Evolutionary conservation across 805 yeast species (phyloP).

Genomic region (Kuraishia ogatae): DNA sequence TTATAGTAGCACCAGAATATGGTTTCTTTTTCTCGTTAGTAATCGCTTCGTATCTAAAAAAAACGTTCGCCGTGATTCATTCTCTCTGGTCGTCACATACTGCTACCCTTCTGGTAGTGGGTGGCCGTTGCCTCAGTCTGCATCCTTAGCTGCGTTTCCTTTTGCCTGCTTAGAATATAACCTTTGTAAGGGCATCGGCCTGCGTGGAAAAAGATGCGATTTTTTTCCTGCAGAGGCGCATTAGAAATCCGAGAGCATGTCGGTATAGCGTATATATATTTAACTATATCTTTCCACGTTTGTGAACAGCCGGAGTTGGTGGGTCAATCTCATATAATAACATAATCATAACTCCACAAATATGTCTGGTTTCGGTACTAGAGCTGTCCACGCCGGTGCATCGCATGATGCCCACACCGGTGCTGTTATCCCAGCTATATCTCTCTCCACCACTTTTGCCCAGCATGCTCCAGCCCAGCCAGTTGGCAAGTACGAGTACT

Average conservation of each 20-base stretch:
- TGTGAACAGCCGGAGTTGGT: not conserved
- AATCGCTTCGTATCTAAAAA: no score
- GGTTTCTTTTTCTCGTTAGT: no score
- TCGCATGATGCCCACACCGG: slow-evolving; percentile 66
- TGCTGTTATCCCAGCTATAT: slow-evolving; percentile 80
- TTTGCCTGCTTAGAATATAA: not conserved
- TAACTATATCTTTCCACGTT: not conserved
- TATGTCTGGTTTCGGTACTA: slow-evolving; percentile 53
- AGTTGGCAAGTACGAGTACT: slow-evolving; percentile 72
- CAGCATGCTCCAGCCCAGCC: slow-evolving; percentile 74
- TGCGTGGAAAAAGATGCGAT: not conserved
- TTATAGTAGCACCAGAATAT: no score
- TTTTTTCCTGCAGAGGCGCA: not conserved
- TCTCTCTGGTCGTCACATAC: no score
- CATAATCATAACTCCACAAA: not conserved
- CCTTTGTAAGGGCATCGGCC: not conserved
- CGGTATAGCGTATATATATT: not conserved
- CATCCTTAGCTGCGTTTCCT: not conserved
- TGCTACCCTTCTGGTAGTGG: no score
- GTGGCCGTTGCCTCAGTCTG: no score
- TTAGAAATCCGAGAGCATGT: not conserved
- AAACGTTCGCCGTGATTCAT: no score
- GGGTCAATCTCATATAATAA: not conserved
- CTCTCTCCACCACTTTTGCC: slow-evolving; percentile 78
- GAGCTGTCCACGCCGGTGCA: slow-evolving; percentile 81